These are phyloP conservation scores for Tetrapisispora iriomotensis DNA, from an alignment of 805 yeast species.

Conservation along the genomic window DNA sequence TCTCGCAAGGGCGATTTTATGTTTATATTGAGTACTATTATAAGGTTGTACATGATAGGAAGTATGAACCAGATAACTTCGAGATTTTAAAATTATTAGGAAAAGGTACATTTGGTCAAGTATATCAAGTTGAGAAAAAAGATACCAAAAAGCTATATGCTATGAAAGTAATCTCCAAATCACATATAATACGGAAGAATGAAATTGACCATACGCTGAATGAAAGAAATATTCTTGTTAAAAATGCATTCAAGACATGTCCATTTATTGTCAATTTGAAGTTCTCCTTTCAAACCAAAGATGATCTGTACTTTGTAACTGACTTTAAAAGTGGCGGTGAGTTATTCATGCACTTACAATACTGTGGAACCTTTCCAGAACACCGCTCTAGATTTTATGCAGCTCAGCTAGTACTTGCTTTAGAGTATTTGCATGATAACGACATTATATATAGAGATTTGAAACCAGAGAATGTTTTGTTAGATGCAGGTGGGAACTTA, in stretches of 20 bases:
- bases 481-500: conserved; percentile 95
- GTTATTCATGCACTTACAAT: conserved; percentile 90
- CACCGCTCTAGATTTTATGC: conserved; percentile 92
- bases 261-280: conserved; percentile 92
- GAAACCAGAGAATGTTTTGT: conserved; percentile 89
- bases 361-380: conserved; percentile 89
- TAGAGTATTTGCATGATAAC: conserved; percentile 89
- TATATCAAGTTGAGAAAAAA: conserved; percentile 84
- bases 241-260: conserved; percentile 78
- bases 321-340: conserved; percentile 99
- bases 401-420: conserved; percentile 86
- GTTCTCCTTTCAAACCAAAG: conserved; percentile 91
- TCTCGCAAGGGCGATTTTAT: background rate
- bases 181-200: conserved; percentile 89
- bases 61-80: conserved; percentile 88
- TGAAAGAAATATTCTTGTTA: conserved; percentile 86
- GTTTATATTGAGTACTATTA: conserved; percentile 56
- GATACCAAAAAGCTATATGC: conserved; percentile 91
- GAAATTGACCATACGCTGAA: conserved; percentile 98
- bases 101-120: conserved; percentile 96
- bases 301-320: conserved; percentile 84
- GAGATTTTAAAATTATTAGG: conserved; percentile 85
- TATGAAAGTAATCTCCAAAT: conserved; percentile 91
- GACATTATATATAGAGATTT: conserved; percentile 94
- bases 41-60: conserved; percentile 55